A percentile compares a stretch with the other conserved stretches of the same genome.
phyloP scores from a whole-genome alignment of 805 yeast genomes.

The Millerozyma acaciae region DNA sequence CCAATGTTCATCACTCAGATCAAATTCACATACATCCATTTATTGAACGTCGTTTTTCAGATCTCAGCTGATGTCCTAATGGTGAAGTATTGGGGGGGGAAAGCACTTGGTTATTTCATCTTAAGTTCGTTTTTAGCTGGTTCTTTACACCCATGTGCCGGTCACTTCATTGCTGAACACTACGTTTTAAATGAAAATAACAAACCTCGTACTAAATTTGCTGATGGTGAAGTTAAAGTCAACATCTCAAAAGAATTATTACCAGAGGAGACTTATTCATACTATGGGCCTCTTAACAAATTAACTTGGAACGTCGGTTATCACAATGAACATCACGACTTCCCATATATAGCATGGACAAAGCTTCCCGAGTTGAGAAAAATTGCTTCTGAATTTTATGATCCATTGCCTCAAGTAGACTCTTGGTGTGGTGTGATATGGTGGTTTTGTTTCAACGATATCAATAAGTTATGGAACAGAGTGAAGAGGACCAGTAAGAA shows the following conservation, averaged over 20 bases:
- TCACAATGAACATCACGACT: slow-evolving; percentile 94
- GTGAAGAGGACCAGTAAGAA: slow-evolving; percentile 59
- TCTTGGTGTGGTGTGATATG: slow-evolving; percentile 78
- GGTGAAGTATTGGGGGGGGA: slow-evolving; percentile 59
- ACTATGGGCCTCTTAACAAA: slow-evolving; percentile 74
- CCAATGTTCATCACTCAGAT: slow-evolving; percentile 83
- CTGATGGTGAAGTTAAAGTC: slow-evolving; percentile 20
- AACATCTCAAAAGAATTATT: slow-evolving; percentile 28
- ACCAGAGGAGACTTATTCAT: slow-evolving; percentile 82
- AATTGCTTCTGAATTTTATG: slow-evolving; percentile 78
- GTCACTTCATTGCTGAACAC: slow-evolving; percentile 95
- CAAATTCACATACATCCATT: slow-evolving; percentile 70
- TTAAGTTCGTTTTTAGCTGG: slow-evolving; percentile 85
- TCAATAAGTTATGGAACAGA: slow-evolving; percentile 73
- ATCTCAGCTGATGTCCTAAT: slow-evolving; percentile 54
- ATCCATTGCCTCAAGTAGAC: slow-evolving; percentile 68
- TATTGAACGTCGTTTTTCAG: slow-evolving; percentile 63
- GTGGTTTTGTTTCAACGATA: slow-evolving; percentile 64
- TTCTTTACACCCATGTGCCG: slow-evolving; percentile 89
- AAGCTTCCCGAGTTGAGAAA: slow-evolving; percentile 58
- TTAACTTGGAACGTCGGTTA: slow-evolving; percentile 92
- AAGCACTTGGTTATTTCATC: slow-evolving; percentile 61
- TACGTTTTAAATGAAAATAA: slow-evolving; percentile 63
- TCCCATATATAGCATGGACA: slow-evolving; percentile 92
- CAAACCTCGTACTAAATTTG: slow-evolving; percentile 35